phyloP scores from a whole-genome alignment of 805 yeast genomes.

The Kodamaea leandrae region DNA sequence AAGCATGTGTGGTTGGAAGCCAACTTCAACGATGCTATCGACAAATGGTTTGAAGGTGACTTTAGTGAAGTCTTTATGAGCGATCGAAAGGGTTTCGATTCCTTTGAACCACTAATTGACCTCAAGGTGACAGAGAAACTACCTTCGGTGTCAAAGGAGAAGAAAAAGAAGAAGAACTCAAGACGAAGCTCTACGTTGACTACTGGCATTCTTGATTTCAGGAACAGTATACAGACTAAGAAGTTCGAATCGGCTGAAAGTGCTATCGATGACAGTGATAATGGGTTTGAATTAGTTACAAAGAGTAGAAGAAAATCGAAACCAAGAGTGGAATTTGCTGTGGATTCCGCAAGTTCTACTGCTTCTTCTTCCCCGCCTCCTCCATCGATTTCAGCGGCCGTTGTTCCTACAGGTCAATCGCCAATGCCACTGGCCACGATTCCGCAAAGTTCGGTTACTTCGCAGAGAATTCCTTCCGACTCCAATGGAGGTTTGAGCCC shows the following conservation, averaged over 20 bases:
- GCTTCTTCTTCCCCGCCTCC: too few relatives aligned
- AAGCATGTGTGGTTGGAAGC: slow-evolving; percentile 20
- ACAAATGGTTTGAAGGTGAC: slow-evolving; percentile 21
- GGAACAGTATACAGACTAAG: slow-evolving; percentile 22
- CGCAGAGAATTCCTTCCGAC: background rate
- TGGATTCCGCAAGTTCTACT: background rate
- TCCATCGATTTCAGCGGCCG: background rate
- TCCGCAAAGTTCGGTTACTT: too few relatives aligned
- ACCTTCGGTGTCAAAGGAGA: slow-evolving; percentile 12
- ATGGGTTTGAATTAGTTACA: slow-evolving; percentile 28
- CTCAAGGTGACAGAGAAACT: slow-evolving; percentile 19
- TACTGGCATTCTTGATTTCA: slow-evolving; percentile 23
- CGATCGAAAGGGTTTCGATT: slow-evolving; percentile 29
- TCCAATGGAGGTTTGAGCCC: slow-evolving; percentile 22
- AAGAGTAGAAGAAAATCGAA: slow-evolving; percentile 18
- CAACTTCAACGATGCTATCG: slow-evolving; percentile 16
- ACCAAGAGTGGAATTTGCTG: background rate
- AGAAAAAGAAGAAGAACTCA: slow-evolving; percentile 21
- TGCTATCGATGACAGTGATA: slow-evolving; percentile 21
- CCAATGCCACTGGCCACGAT: too few relatives aligned
- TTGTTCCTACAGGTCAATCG: background rate
- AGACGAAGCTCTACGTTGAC: slow-evolving; percentile 23
- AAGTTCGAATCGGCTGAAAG: slow-evolving; percentile 12
- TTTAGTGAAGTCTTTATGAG: slow-evolving; percentile 36
- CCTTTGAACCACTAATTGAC: slow-evolving; percentile 39